Conservation (phyloP, 257 asterid species). For the Ligustrum vulgare region DNA sequence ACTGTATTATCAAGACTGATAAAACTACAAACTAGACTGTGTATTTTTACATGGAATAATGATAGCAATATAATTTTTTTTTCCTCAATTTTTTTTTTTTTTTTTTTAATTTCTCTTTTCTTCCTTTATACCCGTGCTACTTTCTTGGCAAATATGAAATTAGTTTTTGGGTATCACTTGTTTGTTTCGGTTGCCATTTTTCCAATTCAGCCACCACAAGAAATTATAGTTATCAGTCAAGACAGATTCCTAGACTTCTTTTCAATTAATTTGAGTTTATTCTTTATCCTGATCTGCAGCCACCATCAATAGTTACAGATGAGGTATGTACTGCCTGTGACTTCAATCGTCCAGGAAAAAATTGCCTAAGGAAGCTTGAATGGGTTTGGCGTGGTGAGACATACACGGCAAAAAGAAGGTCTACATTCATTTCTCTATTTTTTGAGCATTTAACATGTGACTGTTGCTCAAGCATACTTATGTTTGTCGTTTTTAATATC, state of each 20-base stretch:
- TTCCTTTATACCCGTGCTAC: neutral
- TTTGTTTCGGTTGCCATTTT: slow-evolving; percentile 18
- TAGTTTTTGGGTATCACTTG: neutral
- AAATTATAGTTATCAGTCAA: slow-evolving; percentile 20
- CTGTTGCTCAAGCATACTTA: slow-evolving; percentile 20
- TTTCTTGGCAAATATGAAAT: neutral
- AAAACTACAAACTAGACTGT: neutral
- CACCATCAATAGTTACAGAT: slow-evolving; percentile 93
- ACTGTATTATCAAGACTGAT: neutral
- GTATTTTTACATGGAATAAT: neutral
- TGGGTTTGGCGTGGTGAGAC: slow-evolving; percentile 99
- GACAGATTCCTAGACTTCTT: slow-evolving; percentile 18
- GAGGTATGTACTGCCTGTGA: slow-evolving; percentile 99
- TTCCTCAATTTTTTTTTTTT: neutral
- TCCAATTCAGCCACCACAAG: slow-evolving; percentile 17
- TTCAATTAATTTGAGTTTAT: slow-evolving; percentile 32
- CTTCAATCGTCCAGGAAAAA: slow-evolving; percentile 97
- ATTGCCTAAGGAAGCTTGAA: slow-evolving; percentile 94
- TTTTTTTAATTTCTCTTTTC: neutral
- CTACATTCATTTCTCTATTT: slow-evolving; percentile 25
- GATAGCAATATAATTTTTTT: neutral
- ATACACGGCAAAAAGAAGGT: slow-evolving; percentile 97
- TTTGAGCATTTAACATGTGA: slow-evolving; percentile 21
- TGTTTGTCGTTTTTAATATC: slow-evolving; percentile 20
- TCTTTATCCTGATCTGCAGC: slow-evolving; percentile 53